A percentile compares a stretch with the other conserved stretches of the same genome.
These are phyloP conservation scores for Inonotus hispidus DNA, from an alignment of 1,284 basidiomycete genomes.

Conservation along the genomic window DNA sequence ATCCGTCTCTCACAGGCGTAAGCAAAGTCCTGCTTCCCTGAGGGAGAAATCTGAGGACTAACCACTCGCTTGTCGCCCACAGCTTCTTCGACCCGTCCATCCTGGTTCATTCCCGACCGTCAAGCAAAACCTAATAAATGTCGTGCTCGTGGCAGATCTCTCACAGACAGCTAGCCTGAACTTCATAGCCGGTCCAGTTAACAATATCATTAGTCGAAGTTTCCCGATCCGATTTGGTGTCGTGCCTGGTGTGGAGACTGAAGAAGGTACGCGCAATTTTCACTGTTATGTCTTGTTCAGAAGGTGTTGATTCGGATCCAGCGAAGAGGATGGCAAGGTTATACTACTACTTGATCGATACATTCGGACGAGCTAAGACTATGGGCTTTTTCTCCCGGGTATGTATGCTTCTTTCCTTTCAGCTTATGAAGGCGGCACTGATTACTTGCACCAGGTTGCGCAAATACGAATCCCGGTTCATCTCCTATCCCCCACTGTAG, in stretches of 20 bases:
- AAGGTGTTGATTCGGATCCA: constrained; percentile 26
- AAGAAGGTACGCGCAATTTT: constrained; percentile 40
- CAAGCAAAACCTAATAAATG: constrained; percentile 75
- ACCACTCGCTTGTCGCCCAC: not conserved
- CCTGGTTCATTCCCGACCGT: constrained; percentile 74
- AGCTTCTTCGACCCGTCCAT: constrained; percentile 69
- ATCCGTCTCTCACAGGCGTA: constrained; percentile 44
- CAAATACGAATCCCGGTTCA: constrained; percentile 32
- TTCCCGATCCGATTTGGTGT: constrained; percentile 81
- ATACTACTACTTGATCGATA: constrained; percentile 62
- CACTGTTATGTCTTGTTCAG: constrained; percentile 1
- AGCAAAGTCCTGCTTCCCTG: constrained; percentile 21
- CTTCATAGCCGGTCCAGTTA: constrained; percentile 59
- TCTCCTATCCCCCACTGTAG: constrained; percentile 32
- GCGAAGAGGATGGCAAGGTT: constrained; percentile 68
- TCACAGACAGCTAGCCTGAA: constrained; percentile 54
- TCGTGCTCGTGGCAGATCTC: constrained; percentile 76
- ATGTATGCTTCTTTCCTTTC: constrained; percentile 21
- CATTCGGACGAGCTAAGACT: constrained; percentile 58
- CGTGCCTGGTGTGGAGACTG: constrained; percentile 64
- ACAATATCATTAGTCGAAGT: constrained; percentile 62
- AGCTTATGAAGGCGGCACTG: not conserved
- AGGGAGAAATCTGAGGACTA: not conserved
- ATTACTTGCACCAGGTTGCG: constrained; percentile 28
- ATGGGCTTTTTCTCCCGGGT: constrained; percentile 57